These are phyloP conservation scores for Phanerochaete sordida DNA, from an alignment of 768 basidiomycete genomes.

Conservation along the genomic window DNA sequence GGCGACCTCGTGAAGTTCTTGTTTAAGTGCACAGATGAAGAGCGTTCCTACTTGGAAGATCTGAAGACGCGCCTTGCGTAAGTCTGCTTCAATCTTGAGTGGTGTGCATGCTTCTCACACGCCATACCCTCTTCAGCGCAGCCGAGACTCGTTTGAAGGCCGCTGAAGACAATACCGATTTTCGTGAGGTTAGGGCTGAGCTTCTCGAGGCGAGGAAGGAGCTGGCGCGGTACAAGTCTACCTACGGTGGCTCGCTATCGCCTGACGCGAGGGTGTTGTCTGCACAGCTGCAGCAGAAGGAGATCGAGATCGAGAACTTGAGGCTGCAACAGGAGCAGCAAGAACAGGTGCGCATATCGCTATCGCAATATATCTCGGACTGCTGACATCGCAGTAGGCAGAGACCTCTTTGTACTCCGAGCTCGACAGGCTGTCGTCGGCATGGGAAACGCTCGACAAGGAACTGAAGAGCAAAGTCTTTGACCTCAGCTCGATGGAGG, in stretches of 20 bases:
- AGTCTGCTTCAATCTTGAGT: constrained; percentile 27
- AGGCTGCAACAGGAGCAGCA: constrained; percentile 63
- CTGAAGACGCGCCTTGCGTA: constrained; percentile 57
- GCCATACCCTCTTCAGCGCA: constrained; percentile 34
- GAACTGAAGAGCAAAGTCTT: constrained; percentile 85
- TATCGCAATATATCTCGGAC: not conserved
- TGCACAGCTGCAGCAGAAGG: constrained; percentile 58
- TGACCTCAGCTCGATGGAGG: constrained; percentile 73
- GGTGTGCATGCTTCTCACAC: too few species aligned
- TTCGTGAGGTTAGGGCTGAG: constrained; percentile 42
- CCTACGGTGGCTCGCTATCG: constrained; percentile 56
- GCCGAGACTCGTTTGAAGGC: constrained; percentile 48
- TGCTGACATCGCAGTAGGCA: constrained; percentile 38
- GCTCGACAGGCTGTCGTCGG: constrained; percentile 78
- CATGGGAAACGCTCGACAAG: constrained; percentile 82
- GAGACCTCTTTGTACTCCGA: constrained; percentile 79
- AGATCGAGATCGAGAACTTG: constrained; percentile 61
- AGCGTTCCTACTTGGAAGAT: constrained; percentile 46
- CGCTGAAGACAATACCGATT: constrained; percentile 45
- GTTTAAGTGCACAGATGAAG: constrained; percentile 49
- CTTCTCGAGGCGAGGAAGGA: constrained; percentile 42
- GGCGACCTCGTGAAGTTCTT: constrained; percentile 75
- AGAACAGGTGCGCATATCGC: constrained; percentile 46
- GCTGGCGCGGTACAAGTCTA: constrained; percentile 56
- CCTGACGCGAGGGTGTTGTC: constrained; percentile 51